phyloP scores from a whole-genome alignment of 2,329 filamentous ascomycete genomes.

The Cadophora sp. region DNA sequence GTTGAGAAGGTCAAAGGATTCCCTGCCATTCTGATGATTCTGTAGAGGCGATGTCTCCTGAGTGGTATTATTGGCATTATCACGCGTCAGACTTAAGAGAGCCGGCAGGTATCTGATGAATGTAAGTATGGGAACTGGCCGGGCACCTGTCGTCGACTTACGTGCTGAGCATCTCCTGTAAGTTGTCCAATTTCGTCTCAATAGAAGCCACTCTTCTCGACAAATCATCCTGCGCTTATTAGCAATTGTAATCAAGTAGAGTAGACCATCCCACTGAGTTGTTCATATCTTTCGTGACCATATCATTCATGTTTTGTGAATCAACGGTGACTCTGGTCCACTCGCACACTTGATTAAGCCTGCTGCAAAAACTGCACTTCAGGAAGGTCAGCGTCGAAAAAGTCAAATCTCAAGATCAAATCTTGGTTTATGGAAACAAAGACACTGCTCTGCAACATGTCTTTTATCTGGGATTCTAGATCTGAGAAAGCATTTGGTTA shows the following conservation, averaged over 20 bases:
- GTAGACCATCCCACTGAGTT: not conserved
- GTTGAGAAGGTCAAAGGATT: not conserved
- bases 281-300: not conserved
- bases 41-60: not conserved
- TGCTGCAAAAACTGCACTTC: conserved; percentile 22
- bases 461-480: too few species aligned
- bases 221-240: not conserved
- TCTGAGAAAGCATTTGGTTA: too few species aligned
- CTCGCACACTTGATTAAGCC: conserved; percentile 21
- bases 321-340: not conserved
- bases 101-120: not conserved
- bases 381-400: too few species aligned
- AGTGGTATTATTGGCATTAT: not conserved
- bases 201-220: not conserved
- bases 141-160: not conserved
- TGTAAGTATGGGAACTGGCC: not conserved
- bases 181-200: not conserved
- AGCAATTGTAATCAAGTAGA: not conserved
- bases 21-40: not conserved
- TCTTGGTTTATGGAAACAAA: too few species aligned
- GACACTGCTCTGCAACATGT: too few species aligned
- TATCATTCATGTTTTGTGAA: not conserved
- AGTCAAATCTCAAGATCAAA: too few species aligned
- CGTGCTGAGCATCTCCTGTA: not conserved
- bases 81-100: not conserved